A percentile compares a stretch with the other conserved stretches of the same genome.
These are phyloP conservation scores for Cytospora piceicola DNA, from an alignment of 2,329 filamentous ascomycete species.

Conservation along the genomic window DNA sequence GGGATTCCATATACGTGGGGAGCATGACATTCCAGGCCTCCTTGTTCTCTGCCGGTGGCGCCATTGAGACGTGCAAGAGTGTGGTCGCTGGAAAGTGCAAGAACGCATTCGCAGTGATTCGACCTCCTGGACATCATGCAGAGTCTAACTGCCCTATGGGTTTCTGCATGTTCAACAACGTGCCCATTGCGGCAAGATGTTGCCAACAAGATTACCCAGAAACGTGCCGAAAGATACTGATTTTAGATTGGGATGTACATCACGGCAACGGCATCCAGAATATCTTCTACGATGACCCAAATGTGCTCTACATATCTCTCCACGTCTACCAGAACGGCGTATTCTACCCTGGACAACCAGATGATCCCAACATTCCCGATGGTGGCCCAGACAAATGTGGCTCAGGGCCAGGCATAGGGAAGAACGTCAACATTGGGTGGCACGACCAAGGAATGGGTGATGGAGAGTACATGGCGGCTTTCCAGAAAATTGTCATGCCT, in stretches of 20 bases:
- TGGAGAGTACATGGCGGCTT: slow-evolving; percentile 94
- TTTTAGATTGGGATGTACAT: slow-evolving; percentile 87
- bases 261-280: slow-evolving; percentile 94
- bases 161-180: slow-evolving; percentile 98
- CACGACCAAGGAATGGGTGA: slow-evolving; percentile 83
- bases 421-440: slow-evolving; percentile 71
- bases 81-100: slow-evolving; percentile 83
- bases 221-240: slow-evolving; percentile 82
- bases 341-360: slow-evolving; percentile 79
- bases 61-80: slow-evolving; percentile 94
- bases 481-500: slow-evolving; percentile 95
- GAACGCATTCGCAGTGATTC: slow-evolving; percentile 93
- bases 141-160: slow-evolving; percentile 86
- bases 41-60: slow-evolving; percentile 83
- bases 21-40: slow-evolving; percentile 80
- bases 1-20: slow-evolving; percentile 83
- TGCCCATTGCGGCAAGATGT: slow-evolving; percentile 86
- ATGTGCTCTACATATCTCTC: slow-evolving; percentile 92
- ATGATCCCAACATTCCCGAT: slow-evolving; percentile 60
- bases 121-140: slow-evolving; percentile 93
- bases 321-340: slow-evolving; percentile 83
- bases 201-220: slow-evolving; percentile 83
- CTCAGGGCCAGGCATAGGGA: slow-evolving; percentile 57
- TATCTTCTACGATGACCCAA: slow-evolving; percentile 92
- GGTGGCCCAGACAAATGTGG: slow-evolving; percentile 65